Evolutionary conservation across 179 eudicot genomes (phyloP).

Genomic region (Pouteria campechiana): DNA sequence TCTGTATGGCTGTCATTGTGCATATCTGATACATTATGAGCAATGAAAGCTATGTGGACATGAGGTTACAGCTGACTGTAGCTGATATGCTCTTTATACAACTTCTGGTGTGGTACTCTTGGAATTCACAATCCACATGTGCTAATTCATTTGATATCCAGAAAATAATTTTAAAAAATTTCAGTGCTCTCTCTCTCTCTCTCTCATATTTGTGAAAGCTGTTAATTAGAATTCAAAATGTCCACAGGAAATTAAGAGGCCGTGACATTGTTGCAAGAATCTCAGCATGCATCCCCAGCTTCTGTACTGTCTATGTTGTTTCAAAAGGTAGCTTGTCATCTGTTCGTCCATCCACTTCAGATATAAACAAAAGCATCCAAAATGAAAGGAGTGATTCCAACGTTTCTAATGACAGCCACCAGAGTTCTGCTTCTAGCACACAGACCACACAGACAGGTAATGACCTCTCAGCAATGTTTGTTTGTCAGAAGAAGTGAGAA

Average conservation of each 20-base stretch:
- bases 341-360: conserved; percentile 55
- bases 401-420: conserved; percentile 37
- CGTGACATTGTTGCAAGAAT: conserved; percentile 47
- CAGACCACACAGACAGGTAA: conserved; percentile 38
- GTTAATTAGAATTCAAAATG: too few relatives aligned
- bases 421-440: conserved; percentile 39
- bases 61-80: too few relatives aligned
- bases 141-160: too few relatives aligned
- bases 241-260: conserved; percentile 37
- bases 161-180: neutral
- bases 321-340: conserved; percentile 75
- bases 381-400: conserved; percentile 40
- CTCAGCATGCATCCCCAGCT: conserved; percentile 50
- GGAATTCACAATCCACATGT: too few relatives aligned
- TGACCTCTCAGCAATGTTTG: too few relatives aligned
- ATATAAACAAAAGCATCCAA: conserved; percentile 15
- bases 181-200: neutral
- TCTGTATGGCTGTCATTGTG: too few relatives aligned
- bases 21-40: too few relatives aligned
- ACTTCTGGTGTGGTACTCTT: too few relatives aligned
- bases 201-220: neutral
- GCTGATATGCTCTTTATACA: too few relatives aligned
- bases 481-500: too few relatives aligned
- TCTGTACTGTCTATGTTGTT: conserved; percentile 81
- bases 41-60: too few relatives aligned